Conservation (phyloP, 257 asterid genomes). For the Euphrasia confusa region DNA sequence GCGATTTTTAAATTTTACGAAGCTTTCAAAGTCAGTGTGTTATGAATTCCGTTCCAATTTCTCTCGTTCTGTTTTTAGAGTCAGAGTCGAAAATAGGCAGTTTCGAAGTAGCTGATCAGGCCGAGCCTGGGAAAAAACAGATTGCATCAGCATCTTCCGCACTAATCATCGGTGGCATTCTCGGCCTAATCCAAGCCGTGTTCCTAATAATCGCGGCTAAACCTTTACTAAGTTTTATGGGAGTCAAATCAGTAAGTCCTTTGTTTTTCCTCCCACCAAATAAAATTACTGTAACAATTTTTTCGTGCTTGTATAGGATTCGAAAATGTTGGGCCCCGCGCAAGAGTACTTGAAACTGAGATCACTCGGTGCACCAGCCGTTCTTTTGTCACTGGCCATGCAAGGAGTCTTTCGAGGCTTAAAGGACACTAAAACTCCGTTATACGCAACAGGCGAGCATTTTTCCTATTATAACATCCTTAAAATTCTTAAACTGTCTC, state of each 20-base stretch:
- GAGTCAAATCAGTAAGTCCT: constrained; percentile 45
- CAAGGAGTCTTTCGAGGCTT: constrained; percentile 82
- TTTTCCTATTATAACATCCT: not conserved
- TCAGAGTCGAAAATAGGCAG: constrained; percentile 20
- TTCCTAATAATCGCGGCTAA: constrained; percentile 49
- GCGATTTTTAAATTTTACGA: too few species aligned
- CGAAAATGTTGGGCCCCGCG: constrained; percentile 56
- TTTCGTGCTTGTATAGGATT: constrained; percentile 32
- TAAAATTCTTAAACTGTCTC: not conserved
- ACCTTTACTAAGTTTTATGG: constrained; percentile 69
- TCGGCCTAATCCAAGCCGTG: constrained; percentile 56
- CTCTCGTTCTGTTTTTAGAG: constrained; percentile 22
- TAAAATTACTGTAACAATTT: too few species aligned
- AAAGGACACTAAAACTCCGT: constrained; percentile 73
- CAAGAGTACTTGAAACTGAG: constrained; percentile 54
- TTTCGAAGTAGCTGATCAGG: constrained; percentile 30
- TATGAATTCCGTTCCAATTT: not conserved
- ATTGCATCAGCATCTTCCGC: constrained; percentile 77
- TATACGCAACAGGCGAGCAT: constrained; percentile 57
- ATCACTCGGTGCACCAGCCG: constrained; percentile 80
- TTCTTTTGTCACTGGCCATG: constrained; percentile 71
- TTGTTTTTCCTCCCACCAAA: too few species aligned
- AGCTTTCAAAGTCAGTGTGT: too few species aligned
- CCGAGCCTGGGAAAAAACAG: constrained; percentile 36
- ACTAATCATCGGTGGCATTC: constrained; percentile 52